phyloP scores from a whole-genome alignment of 352 stramenopile genomes.

The Pythium coloratum region DNA sequence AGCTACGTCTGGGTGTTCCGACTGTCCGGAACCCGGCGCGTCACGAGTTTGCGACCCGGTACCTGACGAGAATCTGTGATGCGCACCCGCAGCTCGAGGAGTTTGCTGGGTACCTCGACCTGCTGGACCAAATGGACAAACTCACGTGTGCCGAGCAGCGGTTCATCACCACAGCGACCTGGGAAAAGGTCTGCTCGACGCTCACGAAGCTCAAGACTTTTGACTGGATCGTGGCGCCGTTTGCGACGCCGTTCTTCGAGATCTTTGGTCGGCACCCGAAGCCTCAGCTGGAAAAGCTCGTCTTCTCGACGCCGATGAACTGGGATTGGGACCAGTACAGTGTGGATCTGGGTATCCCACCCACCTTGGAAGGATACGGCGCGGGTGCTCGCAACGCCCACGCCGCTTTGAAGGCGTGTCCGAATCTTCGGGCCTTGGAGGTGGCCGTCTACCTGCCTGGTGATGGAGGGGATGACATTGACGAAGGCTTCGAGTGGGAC shows the following conservation, averaged over 20 bases:
- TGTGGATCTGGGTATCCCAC: background rate
- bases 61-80: constrained; percentile 14
- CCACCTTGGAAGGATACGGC: constrained; percentile 1
- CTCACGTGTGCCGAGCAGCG: constrained; percentile 18
- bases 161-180: constrained; percentile 14
- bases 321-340: constrained; percentile 24
- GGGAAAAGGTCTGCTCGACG: constrained; percentile 16
- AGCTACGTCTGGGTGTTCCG: background rate
- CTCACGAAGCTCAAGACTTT: constrained; percentile 8
- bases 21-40: background rate
- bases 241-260: constrained; percentile 23
- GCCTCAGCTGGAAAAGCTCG: constrained; percentile 13
- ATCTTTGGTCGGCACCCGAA: constrained; percentile 22
- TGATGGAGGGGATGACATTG: constrained; percentile 6
- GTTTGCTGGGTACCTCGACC: constrained; percentile 5
- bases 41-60: background rate
- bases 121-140: constrained; percentile 10
- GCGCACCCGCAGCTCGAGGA: constrained; percentile 10
- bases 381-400: constrained; percentile 10
- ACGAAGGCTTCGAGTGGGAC: constrained; percentile 14
- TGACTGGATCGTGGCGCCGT: constrained; percentile 24
- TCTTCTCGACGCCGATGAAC: constrained; percentile 19
- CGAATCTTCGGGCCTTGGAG: constrained; percentile 6
- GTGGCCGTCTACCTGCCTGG: constrained; percentile 15
- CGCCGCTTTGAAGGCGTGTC: constrained; percentile 14